phyloP scores from a whole-genome alignment of 2,329 filamentous ascomycete genomes.

The Penicillium freii region DNA sequence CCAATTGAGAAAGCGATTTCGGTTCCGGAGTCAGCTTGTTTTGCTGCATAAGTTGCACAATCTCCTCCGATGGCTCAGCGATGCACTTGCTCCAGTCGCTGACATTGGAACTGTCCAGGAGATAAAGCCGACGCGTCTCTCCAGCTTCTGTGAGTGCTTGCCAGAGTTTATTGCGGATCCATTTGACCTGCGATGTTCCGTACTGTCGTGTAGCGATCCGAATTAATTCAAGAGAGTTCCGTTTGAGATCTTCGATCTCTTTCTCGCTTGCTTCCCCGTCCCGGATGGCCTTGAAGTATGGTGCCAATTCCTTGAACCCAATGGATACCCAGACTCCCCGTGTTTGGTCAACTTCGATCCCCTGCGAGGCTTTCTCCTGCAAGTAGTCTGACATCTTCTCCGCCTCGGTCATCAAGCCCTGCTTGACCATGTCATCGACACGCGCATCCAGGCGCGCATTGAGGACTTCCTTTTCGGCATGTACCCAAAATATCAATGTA shows the following conservation, averaged over 20 bases:
- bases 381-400: slow-evolving; percentile 52
- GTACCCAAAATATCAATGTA: slow-evolving; percentile 81
- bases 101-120: slow-evolving; percentile 76
- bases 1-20: slow-evolving; percentile 58
- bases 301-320: slow-evolving; percentile 86
- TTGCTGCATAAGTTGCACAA: slow-evolving; percentile 64
- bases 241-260: slow-evolving; percentile 57
- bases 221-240: slow-evolving; percentile 67
- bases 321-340: slow-evolving; percentile 96
- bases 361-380: slow-evolving; percentile 45
- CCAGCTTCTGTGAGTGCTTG: slow-evolving; percentile 61
- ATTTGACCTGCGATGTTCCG: slow-evolving; percentile 76
- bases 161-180: slow-evolving; percentile 82
- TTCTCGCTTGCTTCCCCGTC: slow-evolving; percentile 21
- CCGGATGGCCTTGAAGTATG: slow-evolving; percentile 59
- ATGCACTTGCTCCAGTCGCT: slow-evolving; percentile 63
- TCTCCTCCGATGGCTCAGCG: slow-evolving; percentile 58
- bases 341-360: slow-evolving; percentile 64
- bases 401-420: slow-evolving; percentile 64
- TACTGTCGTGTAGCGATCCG: slow-evolving; percentile 85
- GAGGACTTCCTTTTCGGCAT: slow-evolving; percentile 68
- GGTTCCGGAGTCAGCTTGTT: slow-evolving; percentile 55
- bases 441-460: slow-evolving; percentile 70
- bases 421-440: slow-evolving; percentile 78
- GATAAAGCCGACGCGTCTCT: slow-evolving; percentile 61